Evolutionary conservation across 306 rosid genomes (phyloP).

Genomic region (barrel medic (Medicago truncatula)): DNA sequence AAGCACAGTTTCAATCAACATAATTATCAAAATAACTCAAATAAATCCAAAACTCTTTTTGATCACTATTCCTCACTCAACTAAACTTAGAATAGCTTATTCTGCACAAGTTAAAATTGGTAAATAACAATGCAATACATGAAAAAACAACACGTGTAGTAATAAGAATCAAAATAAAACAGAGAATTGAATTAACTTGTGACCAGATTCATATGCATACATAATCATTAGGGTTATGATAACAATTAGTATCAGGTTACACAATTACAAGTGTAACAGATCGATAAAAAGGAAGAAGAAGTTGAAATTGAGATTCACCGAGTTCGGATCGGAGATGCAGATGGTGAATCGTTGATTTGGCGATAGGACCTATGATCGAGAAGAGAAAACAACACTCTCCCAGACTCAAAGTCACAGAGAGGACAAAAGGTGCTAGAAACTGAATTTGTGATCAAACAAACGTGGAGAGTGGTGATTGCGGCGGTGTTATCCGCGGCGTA

Average conservation of each 20-base stretch:
- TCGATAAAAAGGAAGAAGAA: conserved; percentile 18
- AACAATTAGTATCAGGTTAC: background rate
- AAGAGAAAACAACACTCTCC: conserved; percentile 22
- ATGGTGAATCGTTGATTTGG: conserved; percentile 12
- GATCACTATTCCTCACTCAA: conserved; percentile 11
- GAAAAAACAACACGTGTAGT: background rate
- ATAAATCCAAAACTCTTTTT: conserved; percentile 2
- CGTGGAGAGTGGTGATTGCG: conserved; percentile 8
- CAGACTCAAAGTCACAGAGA: conserved; percentile 23
- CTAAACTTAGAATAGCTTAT: conserved; percentile 4
- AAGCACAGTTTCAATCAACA: conserved; percentile 27
- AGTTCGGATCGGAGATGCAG: conserved; percentile 49
- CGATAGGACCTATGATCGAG: background rate
- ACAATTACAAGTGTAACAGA: conserved; percentile 10
- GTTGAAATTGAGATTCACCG: conserved; percentile 47
- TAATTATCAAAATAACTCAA: background rate
- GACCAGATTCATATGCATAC: conserved; percentile 18
- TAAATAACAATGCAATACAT: background rate
- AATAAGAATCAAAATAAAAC: conserved; percentile 3
- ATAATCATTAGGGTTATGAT: conserved; percentile 34
- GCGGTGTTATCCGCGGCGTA: too few relatives aligned
- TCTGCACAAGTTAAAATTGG: conserved; percentile 1
- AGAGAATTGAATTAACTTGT: conserved; percentile 5
- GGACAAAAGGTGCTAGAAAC: conserved; percentile 14
- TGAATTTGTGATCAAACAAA: background rate